Evolutionary conservation across 768 basidiomycete species (phyloP).

Genomic region (Dioszegia aurantiaca): DNA sequence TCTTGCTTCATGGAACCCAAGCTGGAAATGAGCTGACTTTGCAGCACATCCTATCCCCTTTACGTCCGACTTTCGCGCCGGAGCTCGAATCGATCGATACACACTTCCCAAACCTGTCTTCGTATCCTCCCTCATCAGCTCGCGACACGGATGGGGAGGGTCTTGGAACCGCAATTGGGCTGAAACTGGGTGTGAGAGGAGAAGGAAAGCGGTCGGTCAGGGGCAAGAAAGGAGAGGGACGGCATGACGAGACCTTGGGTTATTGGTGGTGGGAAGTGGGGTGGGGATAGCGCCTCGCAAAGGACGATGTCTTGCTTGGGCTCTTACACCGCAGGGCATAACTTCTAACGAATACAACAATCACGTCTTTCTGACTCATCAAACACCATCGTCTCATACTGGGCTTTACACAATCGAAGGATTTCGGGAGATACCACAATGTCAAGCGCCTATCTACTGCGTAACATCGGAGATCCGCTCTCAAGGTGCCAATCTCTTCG

Average conservation of each 20-base stretch:
- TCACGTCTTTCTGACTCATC: too few relatives aligned
- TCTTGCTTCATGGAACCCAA: too few relatives aligned
- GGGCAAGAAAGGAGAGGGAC: constrained; percentile 46
- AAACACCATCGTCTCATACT: too few relatives aligned
- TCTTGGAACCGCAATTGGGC: constrained; percentile 24
- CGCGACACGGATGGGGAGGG: constrained; percentile 35
- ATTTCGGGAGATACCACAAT: too few relatives aligned
- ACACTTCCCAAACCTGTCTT: constrained; percentile 40
- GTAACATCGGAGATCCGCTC: too few relatives aligned
- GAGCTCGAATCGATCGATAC: constrained; percentile 48
- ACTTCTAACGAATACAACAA: too few relatives aligned
- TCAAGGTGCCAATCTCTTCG: too few relatives aligned
- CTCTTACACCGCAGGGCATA: too few relatives aligned
- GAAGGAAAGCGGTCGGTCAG: constrained; percentile 36
- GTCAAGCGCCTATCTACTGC: too few relatives aligned
- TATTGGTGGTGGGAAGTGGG: constrained; percentile 53
- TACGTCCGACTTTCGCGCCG: constrained; percentile 49
- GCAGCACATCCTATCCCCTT: constrained; percentile 50
- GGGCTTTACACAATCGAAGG: too few relatives aligned
- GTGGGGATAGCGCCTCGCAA: constrained; percentile 49
- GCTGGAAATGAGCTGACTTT: not conserved
- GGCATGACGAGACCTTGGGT: constrained; percentile 44
- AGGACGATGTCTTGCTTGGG: too few relatives aligned
- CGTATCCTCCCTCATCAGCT: constrained; percentile 20
- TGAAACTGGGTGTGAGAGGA: constrained; percentile 37